These are phyloP conservation scores for Neurospora tetrasperma DNA, from an alignment of 495 filamentous ascomycete genomes.

Conservation along the genomic window DNA sequence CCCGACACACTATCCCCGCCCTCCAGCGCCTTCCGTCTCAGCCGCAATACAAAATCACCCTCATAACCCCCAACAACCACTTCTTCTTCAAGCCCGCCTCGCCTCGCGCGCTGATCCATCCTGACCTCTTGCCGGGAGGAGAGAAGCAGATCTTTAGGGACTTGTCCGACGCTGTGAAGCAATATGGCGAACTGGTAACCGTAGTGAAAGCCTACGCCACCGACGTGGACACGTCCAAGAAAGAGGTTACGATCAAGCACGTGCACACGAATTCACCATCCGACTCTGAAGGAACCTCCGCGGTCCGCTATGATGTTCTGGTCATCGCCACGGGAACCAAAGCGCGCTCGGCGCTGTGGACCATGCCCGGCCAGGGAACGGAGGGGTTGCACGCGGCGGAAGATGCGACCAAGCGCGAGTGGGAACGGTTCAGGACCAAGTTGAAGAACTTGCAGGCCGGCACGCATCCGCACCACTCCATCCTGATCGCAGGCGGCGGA, in stretches of 20 bases:
- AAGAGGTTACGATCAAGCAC: neutral
- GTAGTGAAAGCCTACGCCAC: neutral
- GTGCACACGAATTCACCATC: neutral
- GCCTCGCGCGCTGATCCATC: conserved; percentile 28
- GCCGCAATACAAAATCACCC: conserved; percentile 25
- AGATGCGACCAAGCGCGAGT: neutral
- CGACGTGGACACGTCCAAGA: neutral
- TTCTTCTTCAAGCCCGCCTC: conserved; percentile 32
- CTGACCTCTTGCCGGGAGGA: conserved; percentile 21
- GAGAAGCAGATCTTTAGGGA: conserved; percentile 19
- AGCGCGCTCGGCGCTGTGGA: neutral
- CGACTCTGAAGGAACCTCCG: neutral
- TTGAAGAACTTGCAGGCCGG: neutral
- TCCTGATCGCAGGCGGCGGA: conserved; percentile 5
- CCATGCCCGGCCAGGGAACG: neutral
- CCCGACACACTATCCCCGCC: conserved; percentile 21
- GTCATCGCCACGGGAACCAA: conserved; percentile 7
- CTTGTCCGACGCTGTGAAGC: neutral
- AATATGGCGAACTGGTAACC: neutral
- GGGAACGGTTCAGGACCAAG: neutral
- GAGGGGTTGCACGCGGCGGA: neutral
- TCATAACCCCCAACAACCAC: conserved; percentile 30
- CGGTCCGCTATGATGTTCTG: neutral
- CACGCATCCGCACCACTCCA: neutral
- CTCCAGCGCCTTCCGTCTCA: conserved; percentile 16